Percentiles rank a stretch among this genome's conserved stretches.
Conservation (phyloP, 2,329 filamentous ascomycete species). For the Ceratocystis lukuohia region DNA sequence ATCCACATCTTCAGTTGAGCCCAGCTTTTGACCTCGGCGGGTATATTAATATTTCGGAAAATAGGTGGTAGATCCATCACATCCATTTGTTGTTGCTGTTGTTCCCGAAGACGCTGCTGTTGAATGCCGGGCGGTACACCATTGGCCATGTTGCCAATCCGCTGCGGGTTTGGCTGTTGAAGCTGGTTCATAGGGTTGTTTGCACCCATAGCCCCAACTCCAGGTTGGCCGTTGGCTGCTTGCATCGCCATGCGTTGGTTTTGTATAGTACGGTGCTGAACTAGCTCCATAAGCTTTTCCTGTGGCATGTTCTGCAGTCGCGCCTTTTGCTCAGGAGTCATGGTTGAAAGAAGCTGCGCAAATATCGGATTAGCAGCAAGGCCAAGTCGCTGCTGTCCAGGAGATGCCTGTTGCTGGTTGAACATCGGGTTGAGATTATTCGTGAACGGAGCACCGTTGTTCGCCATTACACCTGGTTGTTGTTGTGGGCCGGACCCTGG, state of each 20-base stretch:
- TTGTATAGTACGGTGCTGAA: background rate
- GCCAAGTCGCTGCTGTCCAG: conserved; percentile 26
- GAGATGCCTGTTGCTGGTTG: conserved; percentile 36
- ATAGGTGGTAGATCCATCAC: conserved; percentile 35
- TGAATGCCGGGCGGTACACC: conserved; percentile 7
- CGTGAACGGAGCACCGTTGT: conserved; percentile 36
- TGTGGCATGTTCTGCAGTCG: conserved; percentile 32
- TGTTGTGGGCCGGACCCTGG: conserved; percentile 25
- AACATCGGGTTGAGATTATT: conserved; percentile 41
- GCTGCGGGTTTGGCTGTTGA: conserved; percentile 21
- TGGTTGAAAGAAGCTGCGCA: conserved; percentile 31
- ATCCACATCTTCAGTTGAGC: conserved; percentile 32
- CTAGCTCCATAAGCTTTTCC: conserved; percentile 39
- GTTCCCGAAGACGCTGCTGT: conserved; percentile 22
- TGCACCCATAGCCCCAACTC: background rate
- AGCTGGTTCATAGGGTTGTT: conserved; percentile 18
- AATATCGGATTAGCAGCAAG: conserved; percentile 31
- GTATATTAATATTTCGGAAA: conserved; percentile 27
- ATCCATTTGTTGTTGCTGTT: conserved; percentile 27
- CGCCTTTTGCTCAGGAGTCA: conserved; percentile 36
- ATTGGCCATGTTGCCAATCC: conserved; percentile 17
- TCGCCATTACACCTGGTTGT: conserved; percentile 28
- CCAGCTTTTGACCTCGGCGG: conserved; percentile 37
- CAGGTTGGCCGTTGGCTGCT: conserved; percentile 10
- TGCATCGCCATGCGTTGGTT: conserved; percentile 9